Conservation (phyloP, 2,329 filamentous ascomycete species). For the Aspergillus aculeatinus region DNA sequence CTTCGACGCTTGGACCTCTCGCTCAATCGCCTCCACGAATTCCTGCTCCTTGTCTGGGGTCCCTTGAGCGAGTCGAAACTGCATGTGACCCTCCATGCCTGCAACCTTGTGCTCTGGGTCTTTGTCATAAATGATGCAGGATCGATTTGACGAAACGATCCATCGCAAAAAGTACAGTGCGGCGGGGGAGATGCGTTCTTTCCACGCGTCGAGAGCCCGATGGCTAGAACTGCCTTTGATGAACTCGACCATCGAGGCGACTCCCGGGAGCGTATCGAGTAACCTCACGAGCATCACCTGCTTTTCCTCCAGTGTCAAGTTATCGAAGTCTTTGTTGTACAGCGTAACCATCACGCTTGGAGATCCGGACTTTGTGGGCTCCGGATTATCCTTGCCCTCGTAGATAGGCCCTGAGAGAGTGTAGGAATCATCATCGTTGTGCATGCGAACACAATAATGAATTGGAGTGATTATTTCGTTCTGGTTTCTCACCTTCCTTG, state of each 20-base stretch:
- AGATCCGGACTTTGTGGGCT: not conserved
- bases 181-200: constrained; percentile 61
- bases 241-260: constrained; percentile 46
- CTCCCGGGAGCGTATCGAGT: constrained; percentile 41
- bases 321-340: constrained; percentile 42
- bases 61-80: constrained; percentile 86
- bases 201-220: constrained; percentile 53
- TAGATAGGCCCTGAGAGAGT: constrained; percentile 30
- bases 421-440: not conserved
- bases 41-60: constrained; percentile 80
- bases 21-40: constrained; percentile 64
- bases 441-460: not conserved
- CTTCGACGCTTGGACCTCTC: constrained; percentile 37
- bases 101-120: constrained; percentile 53
- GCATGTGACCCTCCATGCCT: constrained; percentile 67
- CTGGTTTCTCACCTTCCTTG: not conserved
- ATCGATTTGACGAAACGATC: constrained; percentile 87
- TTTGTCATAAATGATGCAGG: constrained; percentile 74
- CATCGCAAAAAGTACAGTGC: constrained; percentile 72
- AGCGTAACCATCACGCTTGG: constrained; percentile 25
- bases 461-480: not conserved
- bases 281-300: constrained; percentile 32
- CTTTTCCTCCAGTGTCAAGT: constrained; percentile 31
- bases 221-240: constrained; percentile 32
- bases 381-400: not conserved